A percentile compares a stretch with the other conserved stretches of the same genome.
Evolutionary conservation across 73 alveolate species (phyloP).

Genomic region (Tetrahymena borealis): DNA sequence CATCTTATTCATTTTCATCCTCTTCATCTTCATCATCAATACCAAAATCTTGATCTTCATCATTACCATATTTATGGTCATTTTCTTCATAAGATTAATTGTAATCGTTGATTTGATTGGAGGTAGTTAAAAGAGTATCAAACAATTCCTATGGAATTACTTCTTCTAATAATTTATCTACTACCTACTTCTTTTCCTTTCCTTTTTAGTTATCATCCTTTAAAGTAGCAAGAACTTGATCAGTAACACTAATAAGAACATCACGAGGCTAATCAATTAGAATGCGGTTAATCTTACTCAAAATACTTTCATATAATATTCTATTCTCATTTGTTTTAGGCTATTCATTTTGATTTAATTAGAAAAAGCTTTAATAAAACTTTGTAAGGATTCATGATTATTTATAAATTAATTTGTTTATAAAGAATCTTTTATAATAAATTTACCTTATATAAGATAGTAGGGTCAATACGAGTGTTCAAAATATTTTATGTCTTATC

Average conservation of each 20-base stretch:
- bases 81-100: slow-evolving; percentile 44
- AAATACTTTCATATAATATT: not conserved
- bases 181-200: not conserved
- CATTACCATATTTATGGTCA: slow-evolving; percentile 41
- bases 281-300: not conserved
- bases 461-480: not conserved
- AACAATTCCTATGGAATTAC: slow-evolving; percentile 48
- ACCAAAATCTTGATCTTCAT: slow-evolving; percentile 47
- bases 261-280: not conserved
- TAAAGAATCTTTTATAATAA: not conserved
- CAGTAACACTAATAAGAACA: not conserved
- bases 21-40: slow-evolving; percentile 55
- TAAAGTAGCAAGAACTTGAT: not conserved
- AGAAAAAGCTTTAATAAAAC: not conserved
- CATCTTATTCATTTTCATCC: slow-evolving; percentile 48
- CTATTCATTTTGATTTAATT: not conserved
- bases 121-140: slow-evolving; percentile 52
- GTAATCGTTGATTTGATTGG: slow-evolving; percentile 73
- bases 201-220: not conserved
- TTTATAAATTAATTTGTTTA: not conserved
- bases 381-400: too few species aligned
- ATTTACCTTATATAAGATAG: not conserved
- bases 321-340: not conserved
- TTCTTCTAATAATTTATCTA: not conserved
- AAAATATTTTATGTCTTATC: not conserved